Percentiles rank a stretch among this genome's conserved stretches.
These are phyloP conservation scores for Craspedostauros australis DNA, from an alignment of 108 stramenopile species.

Conservation along the genomic window DNA sequence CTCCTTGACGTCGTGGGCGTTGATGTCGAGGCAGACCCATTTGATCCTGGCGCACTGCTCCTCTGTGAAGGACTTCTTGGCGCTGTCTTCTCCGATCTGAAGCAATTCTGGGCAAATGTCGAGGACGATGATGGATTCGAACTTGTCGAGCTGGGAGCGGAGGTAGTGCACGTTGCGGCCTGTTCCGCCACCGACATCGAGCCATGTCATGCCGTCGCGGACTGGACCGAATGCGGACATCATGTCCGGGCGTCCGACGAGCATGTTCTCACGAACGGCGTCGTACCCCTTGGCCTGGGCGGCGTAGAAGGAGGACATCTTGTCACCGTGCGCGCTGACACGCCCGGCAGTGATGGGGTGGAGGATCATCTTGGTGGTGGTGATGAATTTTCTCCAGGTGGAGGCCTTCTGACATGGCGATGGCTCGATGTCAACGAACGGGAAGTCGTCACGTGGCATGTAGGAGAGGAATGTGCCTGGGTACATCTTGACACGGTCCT, in stretches of 20 bases:
- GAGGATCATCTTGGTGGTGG: constrained; percentile 57
- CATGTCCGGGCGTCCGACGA: constrained; percentile 48
- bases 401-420: constrained; percentile 50
- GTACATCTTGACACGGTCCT: constrained; percentile 60
- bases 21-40: constrained; percentile 53
- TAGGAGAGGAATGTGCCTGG: constrained; percentile 44
- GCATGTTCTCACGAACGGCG: constrained; percentile 55
- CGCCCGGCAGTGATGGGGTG: constrained; percentile 45
- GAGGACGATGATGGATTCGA: constrained; percentile 44
- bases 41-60: constrained; percentile 34
- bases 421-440: constrained; percentile 43
- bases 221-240: constrained; percentile 55
- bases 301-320: constrained; percentile 55
- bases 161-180: constrained; percentile 50
- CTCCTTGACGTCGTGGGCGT: constrained; percentile 25
- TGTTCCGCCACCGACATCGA: constrained; percentile 56
- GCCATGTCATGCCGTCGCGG: constrained; percentile 46
- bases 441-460: constrained; percentile 48
- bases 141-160: constrained; percentile 41
- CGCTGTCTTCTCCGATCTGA: constrained; percentile 38
- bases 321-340: constrained; percentile 47
- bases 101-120: constrained; percentile 53
- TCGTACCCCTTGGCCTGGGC: constrained; percentile 54
- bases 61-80: constrained; percentile 32
- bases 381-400: constrained; percentile 30